Evolutionary conservation across 192 early-diverging fungal genomes (phyloP).

Genomic region (Chytriomyces sp.): DNA sequence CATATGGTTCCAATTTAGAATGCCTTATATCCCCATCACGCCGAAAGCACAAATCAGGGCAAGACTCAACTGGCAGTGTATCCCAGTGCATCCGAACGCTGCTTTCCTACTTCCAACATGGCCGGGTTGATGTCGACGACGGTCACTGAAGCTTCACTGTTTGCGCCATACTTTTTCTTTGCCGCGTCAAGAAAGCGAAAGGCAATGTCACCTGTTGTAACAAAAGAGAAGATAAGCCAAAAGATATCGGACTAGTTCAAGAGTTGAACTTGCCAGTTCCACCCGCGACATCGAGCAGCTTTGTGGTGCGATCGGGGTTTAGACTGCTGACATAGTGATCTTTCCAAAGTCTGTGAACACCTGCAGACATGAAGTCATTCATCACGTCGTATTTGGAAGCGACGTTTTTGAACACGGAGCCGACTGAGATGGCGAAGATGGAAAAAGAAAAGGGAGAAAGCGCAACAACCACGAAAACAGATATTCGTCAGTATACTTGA

Average conservation of each 20-base stretch:
- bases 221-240: neutral
- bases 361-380: constrained; percentile 96
- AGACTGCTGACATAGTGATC: constrained; percentile 86
- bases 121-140: constrained; percentile 96
- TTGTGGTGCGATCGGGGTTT: constrained; percentile 79
- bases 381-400: constrained; percentile 96
- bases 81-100: constrained; percentile 55
- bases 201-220: constrained; percentile 85
- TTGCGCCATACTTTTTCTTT: constrained; percentile 67
- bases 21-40: neutral
- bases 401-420: constrained; percentile 90
- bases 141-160: constrained; percentile 67
- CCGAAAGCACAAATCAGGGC: neutral
- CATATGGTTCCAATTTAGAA: constrained; percentile 19
- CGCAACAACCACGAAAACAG: neutral
- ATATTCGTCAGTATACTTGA: neutral
- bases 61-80: constrained; percentile 26
- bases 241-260: neutral
- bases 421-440: constrained; percentile 61
- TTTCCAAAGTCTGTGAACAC: constrained; percentile 96
- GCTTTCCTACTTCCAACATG: constrained; percentile 90
- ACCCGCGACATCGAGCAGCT: constrained; percentile 94
- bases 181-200: constrained; percentile 91
- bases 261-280: constrained; percentile 76
- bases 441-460: constrained; percentile 15